Base-by-base conservation (phyloP, 371 early-diverging fungal genomes). In the Sporodiniella umbellata region DNA sequence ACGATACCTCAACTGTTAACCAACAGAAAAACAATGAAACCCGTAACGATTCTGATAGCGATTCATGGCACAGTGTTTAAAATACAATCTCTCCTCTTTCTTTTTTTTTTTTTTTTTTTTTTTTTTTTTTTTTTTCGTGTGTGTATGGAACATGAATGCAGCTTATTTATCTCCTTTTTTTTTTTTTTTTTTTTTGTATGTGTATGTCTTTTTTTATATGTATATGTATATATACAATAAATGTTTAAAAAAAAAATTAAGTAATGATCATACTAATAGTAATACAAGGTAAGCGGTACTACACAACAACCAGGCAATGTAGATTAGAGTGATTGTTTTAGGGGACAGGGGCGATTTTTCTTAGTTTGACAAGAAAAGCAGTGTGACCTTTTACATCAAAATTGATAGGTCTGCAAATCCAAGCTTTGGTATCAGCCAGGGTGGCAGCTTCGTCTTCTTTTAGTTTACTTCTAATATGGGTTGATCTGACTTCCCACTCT, bases 401-500 rank as follows among this genome's bases (percentile, higher is more conserved):
- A 60, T 64, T 77, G 51, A 72, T 77, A 30, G 86, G 86, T 39
- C 83, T 58, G 51, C 86, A 86, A 2, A 86, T 62, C 84, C 85
- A 84, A 10, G 78, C 74, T 53, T 53, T 10, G 42, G 51, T 22
- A 33, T 51, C 50, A 5, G 26, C 18, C 47, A 37, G 39, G n/a
- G 37, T 35, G 35, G 8, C 8, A 21, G 5, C 37, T 22, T 60
- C 51, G n/a, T 51, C 47, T 19, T 44, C 48, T 57, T 53, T 59
- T 47, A 53, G 8, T 35, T 62, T 65, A 33, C 71, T 77, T 57
- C 85, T 75, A 1, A 89, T 79, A 3, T 78, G 71, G 0, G 89
- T 83, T 1, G 78, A 53, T 19, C 81, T 48, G 3, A 88, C 76
- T 22, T 85, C 85, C 90, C 90, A 89, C 33, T 81, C 76, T 39